Base-by-base conservation (phyloP, 306 rosid species). In the Hippophae tibetana region DNA sequence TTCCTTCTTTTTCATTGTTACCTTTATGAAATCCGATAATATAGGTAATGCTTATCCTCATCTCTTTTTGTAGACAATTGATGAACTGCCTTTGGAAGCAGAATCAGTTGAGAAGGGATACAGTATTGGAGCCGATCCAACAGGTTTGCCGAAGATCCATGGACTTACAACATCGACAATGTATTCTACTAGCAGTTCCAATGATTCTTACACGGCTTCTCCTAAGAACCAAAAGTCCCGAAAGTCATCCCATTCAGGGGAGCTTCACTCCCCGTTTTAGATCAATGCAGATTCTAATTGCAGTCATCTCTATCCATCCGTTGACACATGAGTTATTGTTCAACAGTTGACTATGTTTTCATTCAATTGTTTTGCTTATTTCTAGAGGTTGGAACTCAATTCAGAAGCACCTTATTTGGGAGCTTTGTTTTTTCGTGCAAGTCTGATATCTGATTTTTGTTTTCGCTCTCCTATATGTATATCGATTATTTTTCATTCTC, bases 51-150 rank as follows among this genome's bases (percentile, higher is more conserved):
- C 3, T 48, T 56, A 43, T 55, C 23, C 7, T 72, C 62, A 63
- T 45, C 14, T 70, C 41, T 61, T 56, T 67, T 57, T 40, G 62
- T 70, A 92, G 99, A 89, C 90, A 49, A 74, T 92, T 84, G 99
- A 92, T 60, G 97, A 92, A 43, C 71, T 92, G 56, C 99, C 99
- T 57, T 52, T 86, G 81, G 97, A 88, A 76, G 95, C 99, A 3
- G 99, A 92, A 70, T 78, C 99, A 14, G 84, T 92, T 43, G 99
- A 92, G 73, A 92, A 85, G 67, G 99, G 97, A 60, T 88, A 76
- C 72, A 78, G 73, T 69, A 66, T 80, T 71, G 86, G 82, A 45
- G 58, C 85, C 23, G 99, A 86, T 66, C 65, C 90, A 47, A 86
- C 84, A 8, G 99, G 97, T 67, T 74, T 92, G 75, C 99, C 99